Percentiles rank a stretch among this genome's conserved stretches.
phyloP scores from a whole-genome alignment of 495 filamentous ascomycete species.

The Daldinia grandis region DNA sequence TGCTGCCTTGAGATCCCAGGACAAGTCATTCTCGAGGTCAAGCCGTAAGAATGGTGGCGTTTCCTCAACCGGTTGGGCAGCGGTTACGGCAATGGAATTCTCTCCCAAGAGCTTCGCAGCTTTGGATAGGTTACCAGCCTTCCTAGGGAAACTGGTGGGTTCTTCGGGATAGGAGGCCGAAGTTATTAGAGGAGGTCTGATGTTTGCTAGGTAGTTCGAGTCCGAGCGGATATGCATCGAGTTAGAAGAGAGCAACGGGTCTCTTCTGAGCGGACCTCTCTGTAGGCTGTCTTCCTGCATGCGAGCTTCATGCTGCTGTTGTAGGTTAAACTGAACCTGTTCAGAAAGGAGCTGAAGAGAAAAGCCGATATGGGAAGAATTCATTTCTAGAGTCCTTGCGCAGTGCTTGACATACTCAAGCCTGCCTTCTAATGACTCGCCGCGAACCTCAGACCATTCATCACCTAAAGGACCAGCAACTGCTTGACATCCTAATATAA shows the following conservation, averaged over 20 bases:
- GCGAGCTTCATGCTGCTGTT: slow-evolving; percentile 52
- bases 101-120: slow-evolving; percentile 90
- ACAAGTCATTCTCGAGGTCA: slow-evolving; percentile 88
- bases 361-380: slow-evolving; percentile 85
- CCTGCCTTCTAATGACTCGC: slow-evolving; percentile 89
- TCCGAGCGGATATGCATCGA: slow-evolving; percentile 57
- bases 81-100: slow-evolving; percentile 65
- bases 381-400: slow-evolving; percentile 81
- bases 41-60: slow-evolving; percentile 84
- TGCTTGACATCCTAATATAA: slow-evolving; percentile 84
- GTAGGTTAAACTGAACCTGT: slow-evolving; percentile 64
- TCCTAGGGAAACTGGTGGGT: slow-evolving; percentile 66
- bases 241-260: slow-evolving; percentile 55
- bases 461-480: slow-evolving; percentile 89
- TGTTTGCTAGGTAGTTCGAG: slow-evolving; percentile 50
- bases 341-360: slow-evolving; percentile 88
- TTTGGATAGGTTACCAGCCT: slow-evolving; percentile 75
- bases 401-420: slow-evolving; percentile 78
- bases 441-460: slow-evolving; percentile 93
- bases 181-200: slow-evolving; percentile 55
- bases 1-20: slow-evolving; percentile 81
- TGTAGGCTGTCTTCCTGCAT: slow-evolving; percentile 51
- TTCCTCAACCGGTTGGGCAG: slow-evolving; percentile 69
- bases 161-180: slow-evolving; percentile 75
- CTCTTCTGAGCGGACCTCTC: slow-evolving; percentile 53